Conservation (phyloP, 768 basidiomycete species). For the Amanita pallidorosea region DNA sequence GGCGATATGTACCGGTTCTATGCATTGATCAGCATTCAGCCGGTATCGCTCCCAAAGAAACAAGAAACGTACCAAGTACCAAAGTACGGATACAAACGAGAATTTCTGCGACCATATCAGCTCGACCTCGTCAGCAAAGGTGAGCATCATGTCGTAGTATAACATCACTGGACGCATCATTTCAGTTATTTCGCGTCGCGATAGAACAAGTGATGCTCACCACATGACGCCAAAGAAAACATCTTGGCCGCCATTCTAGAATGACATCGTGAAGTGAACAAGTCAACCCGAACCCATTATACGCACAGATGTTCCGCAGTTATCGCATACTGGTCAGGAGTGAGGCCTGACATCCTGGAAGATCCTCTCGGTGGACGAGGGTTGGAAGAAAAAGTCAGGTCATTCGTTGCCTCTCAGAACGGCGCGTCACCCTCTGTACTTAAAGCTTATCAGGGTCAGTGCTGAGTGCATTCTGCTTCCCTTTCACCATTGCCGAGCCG, state of each 20-base stretch:
- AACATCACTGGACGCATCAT: constrained; percentile 18
- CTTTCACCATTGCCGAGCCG: too few relatives aligned
- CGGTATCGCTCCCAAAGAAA: background rate
- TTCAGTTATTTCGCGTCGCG: background rate
- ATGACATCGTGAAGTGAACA: background rate
- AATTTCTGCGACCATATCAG: constrained; percentile 21
- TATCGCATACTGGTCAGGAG: constrained; percentile 7
- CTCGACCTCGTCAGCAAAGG: constrained; percentile 24
- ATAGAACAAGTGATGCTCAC: constrained; percentile 9
- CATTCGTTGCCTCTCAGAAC: background rate
- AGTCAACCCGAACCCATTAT: too few relatives aligned
- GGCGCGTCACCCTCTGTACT: background rate
- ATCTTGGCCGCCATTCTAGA: constrained; percentile 23
- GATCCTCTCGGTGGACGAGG: background rate
- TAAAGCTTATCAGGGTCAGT: background rate
- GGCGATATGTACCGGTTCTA: constrained; percentile 28
- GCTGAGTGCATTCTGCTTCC: too few relatives aligned
- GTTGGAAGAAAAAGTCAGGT: background rate
- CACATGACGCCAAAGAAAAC: constrained; percentile 26
- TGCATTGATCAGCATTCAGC: background rate
- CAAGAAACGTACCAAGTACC: constrained; percentile 16
- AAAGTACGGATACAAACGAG: constrained; percentile 18
- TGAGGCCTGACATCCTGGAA: constrained; percentile 4
- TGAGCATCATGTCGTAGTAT: constrained; percentile 25
- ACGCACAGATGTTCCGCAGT: constrained; percentile 12